Conservation (phyloP, 2,329 filamentous ascomycete genomes). For the Elsinoe fawcettii region DNA sequence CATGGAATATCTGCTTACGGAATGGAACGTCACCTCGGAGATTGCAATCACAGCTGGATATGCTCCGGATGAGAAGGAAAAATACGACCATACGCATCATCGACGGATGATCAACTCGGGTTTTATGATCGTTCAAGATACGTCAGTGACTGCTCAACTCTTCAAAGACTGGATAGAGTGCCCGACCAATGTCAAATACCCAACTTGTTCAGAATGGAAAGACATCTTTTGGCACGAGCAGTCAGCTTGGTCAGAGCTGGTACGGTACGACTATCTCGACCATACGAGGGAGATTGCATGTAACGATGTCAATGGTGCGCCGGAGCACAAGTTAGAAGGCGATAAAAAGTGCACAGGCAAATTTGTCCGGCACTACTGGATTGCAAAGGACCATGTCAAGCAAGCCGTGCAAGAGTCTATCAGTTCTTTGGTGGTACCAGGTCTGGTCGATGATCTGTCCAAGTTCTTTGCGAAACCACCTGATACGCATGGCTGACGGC, state of each 20-base stretch:
- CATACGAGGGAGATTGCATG: constrained; percentile 32
- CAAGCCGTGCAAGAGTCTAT: constrained; percentile 5
- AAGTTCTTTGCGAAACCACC: background rate
- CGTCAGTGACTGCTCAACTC: constrained; percentile 26
- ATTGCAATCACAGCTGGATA: constrained; percentile 37
- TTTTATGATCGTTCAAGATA: constrained; percentile 38
- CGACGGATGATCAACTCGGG: constrained; percentile 39
- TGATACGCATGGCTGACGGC: background rate
- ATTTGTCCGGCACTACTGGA: constrained; percentile 29
- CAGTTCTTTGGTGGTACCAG: background rate
- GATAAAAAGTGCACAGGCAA: constrained; percentile 30
- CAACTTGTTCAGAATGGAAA: constrained; percentile 27
- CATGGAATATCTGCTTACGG: constrained; percentile 43
- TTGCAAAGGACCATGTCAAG: constrained; percentile 5
- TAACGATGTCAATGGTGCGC: constrained; percentile 31
- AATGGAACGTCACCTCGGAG: constrained; percentile 36
- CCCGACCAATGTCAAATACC: constrained; percentile 28
- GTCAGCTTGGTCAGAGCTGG: constrained; percentile 29
- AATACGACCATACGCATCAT: constrained; percentile 33
- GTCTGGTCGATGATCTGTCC: background rate
- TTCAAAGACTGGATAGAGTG: constrained; percentile 30
- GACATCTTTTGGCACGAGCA: constrained; percentile 29
- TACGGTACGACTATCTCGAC: constrained; percentile 28
- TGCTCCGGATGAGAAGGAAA: constrained; percentile 34
- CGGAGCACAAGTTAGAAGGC: constrained; percentile 20